Conservation (phyloP, 495 filamentous ascomycete genomes). For the Neurospora sp. region DNA sequence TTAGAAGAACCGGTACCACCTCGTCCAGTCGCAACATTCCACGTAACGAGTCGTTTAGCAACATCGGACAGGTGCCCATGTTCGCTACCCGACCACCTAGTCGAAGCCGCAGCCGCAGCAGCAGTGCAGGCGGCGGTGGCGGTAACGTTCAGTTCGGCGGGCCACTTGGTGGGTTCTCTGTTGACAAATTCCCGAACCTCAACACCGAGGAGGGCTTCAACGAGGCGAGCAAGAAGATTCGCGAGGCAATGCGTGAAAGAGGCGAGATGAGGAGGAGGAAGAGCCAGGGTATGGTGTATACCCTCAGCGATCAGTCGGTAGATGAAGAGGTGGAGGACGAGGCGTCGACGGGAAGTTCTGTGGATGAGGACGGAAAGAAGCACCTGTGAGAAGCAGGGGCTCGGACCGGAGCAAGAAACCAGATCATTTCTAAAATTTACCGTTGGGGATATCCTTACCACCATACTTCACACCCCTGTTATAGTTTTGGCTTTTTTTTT, state of each 20-base stretch:
- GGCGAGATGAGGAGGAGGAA: slow-evolving; percentile 62
- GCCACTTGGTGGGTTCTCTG: slow-evolving; percentile 45
- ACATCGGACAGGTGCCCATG: slow-evolving; percentile 74
- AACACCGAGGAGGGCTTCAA: slow-evolving; percentile 63
- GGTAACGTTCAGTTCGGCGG: slow-evolving; percentile 20
- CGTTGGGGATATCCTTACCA: background rate
- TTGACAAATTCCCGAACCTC: slow-evolving; percentile 65
- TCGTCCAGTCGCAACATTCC: slow-evolving; percentile 50
- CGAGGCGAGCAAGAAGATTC: slow-evolving; percentile 75
- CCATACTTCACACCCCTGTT: background rate
- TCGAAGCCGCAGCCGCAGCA: slow-evolving; percentile 60
- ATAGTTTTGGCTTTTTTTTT: background rate
- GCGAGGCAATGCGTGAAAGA: slow-evolving; percentile 80
- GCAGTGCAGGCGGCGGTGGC: slow-evolving; percentile 52
- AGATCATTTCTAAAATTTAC: background rate
- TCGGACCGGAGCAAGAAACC: background rate
- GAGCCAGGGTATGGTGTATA: slow-evolving; percentile 35
- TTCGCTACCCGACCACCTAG: slow-evolving; percentile 79
- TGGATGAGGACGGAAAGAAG: background rate
- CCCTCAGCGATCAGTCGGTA: background rate
- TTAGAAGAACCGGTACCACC: slow-evolving; percentile 30
- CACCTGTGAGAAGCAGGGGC: background rate
- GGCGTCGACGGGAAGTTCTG: background rate
- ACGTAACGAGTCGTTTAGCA: slow-evolving; percentile 84
- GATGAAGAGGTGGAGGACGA: background rate